A percentile compares a stretch with the other conserved stretches of the same genome.
Evolutionary conservation across 208 protist species (phyloP).

Genomic region (Herpetomonas tarakana): DNA sequence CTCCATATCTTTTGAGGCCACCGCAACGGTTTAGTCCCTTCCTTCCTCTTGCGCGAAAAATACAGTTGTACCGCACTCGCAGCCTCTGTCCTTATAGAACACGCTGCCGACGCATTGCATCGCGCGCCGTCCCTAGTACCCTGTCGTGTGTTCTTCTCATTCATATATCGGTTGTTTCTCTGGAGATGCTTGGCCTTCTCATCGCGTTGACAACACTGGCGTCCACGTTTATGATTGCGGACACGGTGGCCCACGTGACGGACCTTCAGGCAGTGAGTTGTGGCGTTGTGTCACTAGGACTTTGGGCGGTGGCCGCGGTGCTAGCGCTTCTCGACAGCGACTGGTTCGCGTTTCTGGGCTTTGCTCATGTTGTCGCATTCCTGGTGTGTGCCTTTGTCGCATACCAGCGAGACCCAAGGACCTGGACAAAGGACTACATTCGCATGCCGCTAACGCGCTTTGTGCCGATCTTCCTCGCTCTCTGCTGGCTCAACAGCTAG

Average conservation of each 20-base stretch:
- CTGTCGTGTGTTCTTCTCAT: no score
- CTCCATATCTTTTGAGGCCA: no score
- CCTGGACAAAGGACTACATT: slow-evolving; percentile 37
- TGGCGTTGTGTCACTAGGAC: slow-evolving; percentile 21
- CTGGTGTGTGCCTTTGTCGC: slow-evolving; percentile 18
- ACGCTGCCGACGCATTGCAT: no score
- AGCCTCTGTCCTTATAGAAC: no score
- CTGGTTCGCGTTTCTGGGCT: slow-evolving; percentile 36
- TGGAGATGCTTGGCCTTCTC: slow-evolving; percentile 6
- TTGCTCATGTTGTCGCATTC: slow-evolving; percentile 30
- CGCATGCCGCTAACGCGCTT: slow-evolving; percentile 39
- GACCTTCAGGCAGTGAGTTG: slow-evolving; percentile 16
- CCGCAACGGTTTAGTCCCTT: no score
- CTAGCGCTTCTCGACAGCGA: slow-evolving; percentile 35
- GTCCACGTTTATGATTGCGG: slow-evolving; percentile 72
- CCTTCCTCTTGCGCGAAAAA: no score
- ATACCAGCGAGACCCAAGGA: slow-evolving; percentile 9
- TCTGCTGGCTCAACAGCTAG: slow-evolving; percentile 35
- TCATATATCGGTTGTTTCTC: no score
- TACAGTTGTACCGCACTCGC: no score
- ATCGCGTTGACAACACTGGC: slow-evolving; percentile 34
- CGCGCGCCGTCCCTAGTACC: no score
- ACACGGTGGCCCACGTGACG: slow-evolving; percentile 46
- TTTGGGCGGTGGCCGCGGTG: slow-evolving; percentile 30
- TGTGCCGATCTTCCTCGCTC: slow-evolving; percentile 41